Conservation (phyloP, 352 stramenopile genomes). For the Globisporangium rhizosaccharum region DNA sequence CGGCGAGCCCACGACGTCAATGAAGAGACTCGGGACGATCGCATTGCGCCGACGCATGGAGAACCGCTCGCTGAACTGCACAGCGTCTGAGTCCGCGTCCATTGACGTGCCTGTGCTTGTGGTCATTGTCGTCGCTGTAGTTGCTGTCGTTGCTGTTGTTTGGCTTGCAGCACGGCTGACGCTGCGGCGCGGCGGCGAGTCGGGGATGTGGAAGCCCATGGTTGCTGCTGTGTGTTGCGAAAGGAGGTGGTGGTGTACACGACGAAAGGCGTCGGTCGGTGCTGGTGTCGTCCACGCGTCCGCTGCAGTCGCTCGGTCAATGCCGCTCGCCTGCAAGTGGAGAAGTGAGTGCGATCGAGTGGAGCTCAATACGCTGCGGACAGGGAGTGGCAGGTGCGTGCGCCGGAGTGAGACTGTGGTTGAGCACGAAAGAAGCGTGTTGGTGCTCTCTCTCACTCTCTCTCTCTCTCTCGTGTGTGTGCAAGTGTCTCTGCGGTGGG, state of each 20-base stretch:
- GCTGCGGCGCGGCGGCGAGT: constrained; percentile 29
- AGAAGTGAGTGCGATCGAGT: too few relatives aligned
- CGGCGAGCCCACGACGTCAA: constrained; percentile 38
- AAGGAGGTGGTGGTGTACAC: neutral
- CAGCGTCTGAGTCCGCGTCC: neutral
- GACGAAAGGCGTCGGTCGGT: neutral
- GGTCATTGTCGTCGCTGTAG: neutral
- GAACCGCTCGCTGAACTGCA: constrained; percentile 10
- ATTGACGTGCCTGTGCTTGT: too few relatives aligned
- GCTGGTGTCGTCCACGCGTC: neutral
- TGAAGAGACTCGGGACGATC: constrained; percentile 38
- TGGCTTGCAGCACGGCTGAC: constrained; percentile 20
- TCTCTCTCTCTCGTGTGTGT: too few relatives aligned
- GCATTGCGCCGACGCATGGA: constrained; percentile 44
- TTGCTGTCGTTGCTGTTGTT: neutral
- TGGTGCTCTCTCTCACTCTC: too few relatives aligned
- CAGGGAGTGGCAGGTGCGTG: too few relatives aligned
- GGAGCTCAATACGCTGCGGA: too few relatives aligned
- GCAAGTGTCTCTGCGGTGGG: too few relatives aligned
- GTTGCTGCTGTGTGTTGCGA: neutral
- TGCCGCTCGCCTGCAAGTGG: neutral
- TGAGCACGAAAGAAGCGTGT: too few relatives aligned
- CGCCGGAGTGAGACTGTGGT: too few relatives aligned
- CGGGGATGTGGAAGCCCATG: constrained; percentile 70
- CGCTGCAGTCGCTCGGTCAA: neutral